Evolutionary conservation across 2,329 filamentous ascomycete species (phyloP), one percentile per base, ranked within the genome.

Genomic region (Ophiocordyceps camponoti-leonardi): DNA sequence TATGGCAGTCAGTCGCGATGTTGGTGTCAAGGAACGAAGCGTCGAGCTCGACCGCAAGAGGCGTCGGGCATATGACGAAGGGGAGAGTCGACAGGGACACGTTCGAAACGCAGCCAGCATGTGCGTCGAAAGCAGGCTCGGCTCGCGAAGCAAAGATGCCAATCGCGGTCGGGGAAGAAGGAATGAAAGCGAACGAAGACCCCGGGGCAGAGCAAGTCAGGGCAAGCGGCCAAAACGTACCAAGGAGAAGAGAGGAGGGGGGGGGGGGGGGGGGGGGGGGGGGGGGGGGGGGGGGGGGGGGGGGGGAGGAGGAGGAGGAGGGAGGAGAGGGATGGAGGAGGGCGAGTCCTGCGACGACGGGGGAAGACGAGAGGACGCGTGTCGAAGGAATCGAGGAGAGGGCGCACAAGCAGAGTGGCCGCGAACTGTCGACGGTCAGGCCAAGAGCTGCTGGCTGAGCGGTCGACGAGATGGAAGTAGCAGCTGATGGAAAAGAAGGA

Each of bases 401-500:
- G 50, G 52, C 47, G 50, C 55, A 51, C 50, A 48, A 50, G 52
- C 45, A 48, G 44, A 52, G 51, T 46, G 51, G 49, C 51, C 53
- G 49, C 46, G 43, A 49, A 45, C 22, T 45, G 42, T 49, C 49
- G 44, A 49, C 48, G 31, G 44, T 14, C 31, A 47, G 30, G 49
- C 49, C 50, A 43, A 28, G 40, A 41, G 37, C 40, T 46, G 50
- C 42, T 44, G 45, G 28, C 37, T 23, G 43, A 23, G 46, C 43
- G 44, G 47, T 45, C 52, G 52, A 55, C 54, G 51, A 41, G 39
- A 49, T 54, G 57, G 59, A 60, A 62, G 58, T 60, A 61, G 58
- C 59, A 61, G 62, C 62, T 61, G 61, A 61, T 57, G 58, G 53
- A 50, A 54, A 49, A 35, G 43, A 44, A 47, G 46, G 46, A 44